phyloP scores from a whole-genome alignment of 1,284 basidiomycete species.

The Testicularia cyperi region DNA sequence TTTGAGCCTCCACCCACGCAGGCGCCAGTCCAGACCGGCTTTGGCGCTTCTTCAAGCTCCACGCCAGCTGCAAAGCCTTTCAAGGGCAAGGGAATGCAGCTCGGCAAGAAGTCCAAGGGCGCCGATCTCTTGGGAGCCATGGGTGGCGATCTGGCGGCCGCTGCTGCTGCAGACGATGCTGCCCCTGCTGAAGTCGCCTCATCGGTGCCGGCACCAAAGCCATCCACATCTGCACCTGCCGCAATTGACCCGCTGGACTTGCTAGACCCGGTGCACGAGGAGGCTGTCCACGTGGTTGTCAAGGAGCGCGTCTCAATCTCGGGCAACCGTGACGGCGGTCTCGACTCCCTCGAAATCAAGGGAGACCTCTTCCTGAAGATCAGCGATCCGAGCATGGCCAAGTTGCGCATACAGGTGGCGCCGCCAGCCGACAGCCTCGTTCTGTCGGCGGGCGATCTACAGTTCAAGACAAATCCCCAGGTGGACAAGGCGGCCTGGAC shows the following conservation, averaged over 20 bases:
- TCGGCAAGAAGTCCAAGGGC: slow-evolving; percentile 90
- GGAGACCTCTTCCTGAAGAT: slow-evolving; percentile 92
- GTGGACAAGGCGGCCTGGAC: slow-evolving; percentile 81
- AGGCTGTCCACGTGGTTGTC: slow-evolving; percentile 81
- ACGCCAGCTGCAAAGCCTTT: slow-evolving; percentile 68
- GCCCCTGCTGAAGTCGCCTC: slow-evolving; percentile 63
- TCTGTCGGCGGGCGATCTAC: slow-evolving; percentile 70
- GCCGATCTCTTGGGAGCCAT: slow-evolving; percentile 83
- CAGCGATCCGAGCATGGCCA: slow-evolving; percentile 73
- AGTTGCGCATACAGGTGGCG: slow-evolving; percentile 73
- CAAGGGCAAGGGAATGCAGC: slow-evolving; percentile 95
- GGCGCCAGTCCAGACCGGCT: slow-evolving; percentile 48
- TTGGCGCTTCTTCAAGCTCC: slow-evolving; percentile 19
- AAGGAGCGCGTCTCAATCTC: slow-evolving; percentile 80
- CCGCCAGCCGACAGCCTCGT: slow-evolving; percentile 66
- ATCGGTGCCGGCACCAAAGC: slow-evolving; percentile 40
- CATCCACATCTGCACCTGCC: slow-evolving; percentile 63
- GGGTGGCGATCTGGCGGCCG: slow-evolving; percentile 63
- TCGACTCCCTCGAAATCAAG: slow-evolving; percentile 84
- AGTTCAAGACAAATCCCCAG: slow-evolving; percentile 93
- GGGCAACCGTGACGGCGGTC: slow-evolving; percentile 83
- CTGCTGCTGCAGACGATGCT: slow-evolving; percentile 61
- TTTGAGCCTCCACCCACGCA: slow-evolving; percentile 46
- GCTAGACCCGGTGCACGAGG: slow-evolving; percentile 74
- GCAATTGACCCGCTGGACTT: slow-evolving; percentile 46